These are phyloP conservation scores for Tolypocladium album DNA, from an alignment of 2,329 filamentous ascomycete genomes.

Conservation along the genomic window DNA sequence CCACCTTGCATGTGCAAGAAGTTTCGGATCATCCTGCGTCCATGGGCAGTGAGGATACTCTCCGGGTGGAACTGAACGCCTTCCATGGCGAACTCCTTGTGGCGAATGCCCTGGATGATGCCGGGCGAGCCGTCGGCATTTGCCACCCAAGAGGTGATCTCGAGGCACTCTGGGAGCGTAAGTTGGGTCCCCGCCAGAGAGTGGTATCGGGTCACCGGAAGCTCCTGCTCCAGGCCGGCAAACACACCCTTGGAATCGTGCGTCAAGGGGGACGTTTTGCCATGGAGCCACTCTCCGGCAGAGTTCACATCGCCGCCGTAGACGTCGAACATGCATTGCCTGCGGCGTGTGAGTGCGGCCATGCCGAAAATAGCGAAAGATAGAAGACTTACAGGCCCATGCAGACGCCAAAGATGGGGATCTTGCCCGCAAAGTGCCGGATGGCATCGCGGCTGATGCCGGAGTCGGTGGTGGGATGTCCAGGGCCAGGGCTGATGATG, in stretches of 20 bases:
- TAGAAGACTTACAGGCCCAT: conserved; percentile 72
- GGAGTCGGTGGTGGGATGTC: conserved; percentile 83
- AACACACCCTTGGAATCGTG: conserved; percentile 94
- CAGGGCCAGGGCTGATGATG: conserved; percentile 89
- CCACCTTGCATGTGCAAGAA: conserved; percentile 82
- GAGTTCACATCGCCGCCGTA: conserved; percentile 88
- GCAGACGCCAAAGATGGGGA: conserved; percentile 93
- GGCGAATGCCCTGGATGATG: conserved; percentile 93
- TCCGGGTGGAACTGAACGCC: conserved; percentile 97
- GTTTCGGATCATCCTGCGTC: conserved; percentile 82
- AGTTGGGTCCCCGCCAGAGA: conserved; percentile 87
- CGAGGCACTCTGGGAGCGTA: conserved; percentile 74
- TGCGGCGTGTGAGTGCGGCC: conserved; percentile 18
- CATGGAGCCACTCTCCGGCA: conserved; percentile 92
- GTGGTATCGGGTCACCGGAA: conserved; percentile 91
- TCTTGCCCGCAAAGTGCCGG: conserved; percentile 82
- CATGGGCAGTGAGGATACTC: conserved; percentile 86
- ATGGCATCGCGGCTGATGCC: conserved; percentile 91
- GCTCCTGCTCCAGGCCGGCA: conserved; percentile 61
- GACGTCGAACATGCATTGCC: conserved; percentile 90
- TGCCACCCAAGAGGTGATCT: conserved; percentile 83
- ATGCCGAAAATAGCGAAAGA: neutral
- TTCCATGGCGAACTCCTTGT: conserved; percentile 85
- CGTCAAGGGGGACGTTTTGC: conserved; percentile 84
- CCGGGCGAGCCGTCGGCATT: conserved; percentile 67